Evolutionary conservation across 2,329 filamentous ascomycete genomes (phyloP).

Genomic region (Botrytis porri): DNA sequence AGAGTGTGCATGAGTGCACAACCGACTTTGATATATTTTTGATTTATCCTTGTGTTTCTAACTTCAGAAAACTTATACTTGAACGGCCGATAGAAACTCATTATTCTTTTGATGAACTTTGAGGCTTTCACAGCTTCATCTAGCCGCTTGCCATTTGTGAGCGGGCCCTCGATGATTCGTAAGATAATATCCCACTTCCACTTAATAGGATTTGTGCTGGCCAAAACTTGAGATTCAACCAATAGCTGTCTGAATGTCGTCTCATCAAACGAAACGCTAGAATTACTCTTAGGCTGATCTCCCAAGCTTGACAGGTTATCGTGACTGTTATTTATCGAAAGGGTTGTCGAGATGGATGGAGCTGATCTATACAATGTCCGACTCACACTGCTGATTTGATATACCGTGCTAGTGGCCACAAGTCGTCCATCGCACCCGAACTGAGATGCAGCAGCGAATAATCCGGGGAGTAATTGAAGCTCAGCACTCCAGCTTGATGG

Average conservation of each 20-base stretch:
- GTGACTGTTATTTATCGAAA: constrained; percentile 36
- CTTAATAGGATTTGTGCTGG: constrained; percentile 85
- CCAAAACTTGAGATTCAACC: constrained; percentile 80
- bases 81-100: constrained; percentile 95
- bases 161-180: constrained; percentile 85
- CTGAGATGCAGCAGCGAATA: constrained; percentile 73
- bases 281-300: constrained; percentile 53
- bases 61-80: constrained; percentile 93
- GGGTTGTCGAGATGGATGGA: constrained; percentile 41
- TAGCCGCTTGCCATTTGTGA: constrained; percentile 85
- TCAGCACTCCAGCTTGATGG: constrained; percentile 79
- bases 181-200: constrained; percentile 97
- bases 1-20: constrained; percentile 85
- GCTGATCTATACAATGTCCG: constrained; percentile 82
- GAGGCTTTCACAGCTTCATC: constrained; percentile 93
- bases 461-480: constrained; percentile 81
- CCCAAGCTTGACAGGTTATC: constrained; percentile 52
- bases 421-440: constrained; percentile 72
- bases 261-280: constrained; percentile 54
- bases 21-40: constrained; percentile 88
- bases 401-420: constrained; percentile 83
- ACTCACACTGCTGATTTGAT: constrained; percentile 97
- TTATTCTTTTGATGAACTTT: constrained; percentile 91
- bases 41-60: constrained; percentile 85
- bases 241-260: constrained; percentile 62